Percentiles rank a stretch among this genome's conserved stretches.
Conservation (phyloP, 305 asterid genomes). For the Caryopteris hybrid region DNA sequence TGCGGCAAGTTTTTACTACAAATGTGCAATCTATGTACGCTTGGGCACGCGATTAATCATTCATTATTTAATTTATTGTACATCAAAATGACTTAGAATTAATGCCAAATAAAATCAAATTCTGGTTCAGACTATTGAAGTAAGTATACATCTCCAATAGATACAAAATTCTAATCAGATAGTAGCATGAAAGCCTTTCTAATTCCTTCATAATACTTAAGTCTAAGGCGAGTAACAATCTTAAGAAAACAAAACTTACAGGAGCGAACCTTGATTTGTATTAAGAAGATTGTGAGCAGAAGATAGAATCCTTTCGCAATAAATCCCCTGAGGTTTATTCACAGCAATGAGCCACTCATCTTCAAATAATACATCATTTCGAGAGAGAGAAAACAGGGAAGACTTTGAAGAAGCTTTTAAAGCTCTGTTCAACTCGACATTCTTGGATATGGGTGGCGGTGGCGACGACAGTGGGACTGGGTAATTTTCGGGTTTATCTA, state of each 20-base stretch:
- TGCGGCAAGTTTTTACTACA: no score
- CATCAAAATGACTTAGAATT: not conserved
- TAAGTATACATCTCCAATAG: not conserved
- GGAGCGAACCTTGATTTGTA: constrained; percentile 37
- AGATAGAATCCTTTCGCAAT: constrained; percentile 65
- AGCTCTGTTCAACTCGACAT: constrained; percentile 69
- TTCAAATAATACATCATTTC: constrained; percentile 61
- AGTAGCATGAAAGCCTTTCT: not conserved
- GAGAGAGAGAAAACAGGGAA: constrained; percentile 54
- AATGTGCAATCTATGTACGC: not conserved
- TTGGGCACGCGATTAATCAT: not conserved
- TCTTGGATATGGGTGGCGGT: constrained; percentile 59
- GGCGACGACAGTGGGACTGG: constrained; percentile 86
- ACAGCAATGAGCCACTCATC: constrained; percentile 87
- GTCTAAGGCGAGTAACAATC: not conserved
- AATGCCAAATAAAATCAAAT: not conserved
- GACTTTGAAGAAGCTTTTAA: constrained; percentile 77
- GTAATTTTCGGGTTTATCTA: constrained; percentile 26
- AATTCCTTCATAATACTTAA: not conserved
- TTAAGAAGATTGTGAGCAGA: constrained; percentile 43
- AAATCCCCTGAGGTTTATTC: constrained; percentile 81
- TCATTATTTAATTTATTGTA: not conserved
- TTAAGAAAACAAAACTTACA: not conserved
- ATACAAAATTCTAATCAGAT: not conserved
- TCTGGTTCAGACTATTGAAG: not conserved